Percentiles rank a stretch among this genome's conserved stretches.
These are phyloP conservation scores for Exophiala xenobiotica DNA, from an alignment of 2,329 filamentous ascomycete genomes.

Conservation along the genomic window DNA sequence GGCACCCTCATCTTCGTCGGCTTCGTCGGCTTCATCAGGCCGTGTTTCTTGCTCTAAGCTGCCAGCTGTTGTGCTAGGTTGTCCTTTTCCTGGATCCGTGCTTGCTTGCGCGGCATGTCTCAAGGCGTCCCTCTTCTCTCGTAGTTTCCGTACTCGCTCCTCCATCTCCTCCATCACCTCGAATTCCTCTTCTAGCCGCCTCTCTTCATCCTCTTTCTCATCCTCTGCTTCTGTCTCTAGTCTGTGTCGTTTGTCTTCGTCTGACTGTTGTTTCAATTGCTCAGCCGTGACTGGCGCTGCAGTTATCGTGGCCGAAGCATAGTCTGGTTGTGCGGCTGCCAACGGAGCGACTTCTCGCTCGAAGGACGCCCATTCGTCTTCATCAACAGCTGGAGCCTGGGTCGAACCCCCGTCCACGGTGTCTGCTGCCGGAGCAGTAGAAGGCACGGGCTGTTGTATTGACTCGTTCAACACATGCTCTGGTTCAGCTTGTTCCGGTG, in stretches of 20 bases:
- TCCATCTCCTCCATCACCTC: conserved; percentile 81
- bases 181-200: conserved; percentile 73
- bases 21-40: conserved; percentile 48
- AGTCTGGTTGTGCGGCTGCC: conserved; percentile 35
- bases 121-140: conserved; percentile 69
- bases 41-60: conserved; percentile 36
- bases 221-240: conserved; percentile 61
- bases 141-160: conserved; percentile 65
- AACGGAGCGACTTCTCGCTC: conserved; percentile 71
- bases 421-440: too few relatives aligned
- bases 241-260: conserved; percentile 46
- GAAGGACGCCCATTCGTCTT: conserved; percentile 84
- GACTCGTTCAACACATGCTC: too few relatives aligned
- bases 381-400: conserved; percentile 53
- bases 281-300: conserved; percentile 67
- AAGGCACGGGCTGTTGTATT: too few relatives aligned
- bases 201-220: conserved; percentile 72
- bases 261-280: conserved; percentile 58
- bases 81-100: conserved; percentile 23
- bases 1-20: conserved; percentile 60
- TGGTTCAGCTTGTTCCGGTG: neutral
- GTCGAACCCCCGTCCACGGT: conserved; percentile 4
- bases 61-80: conserved; percentile 18
- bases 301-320: conserved; percentile 60
- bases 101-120: conserved; percentile 41